Base-by-base conservation (phyloP, 306 rosid species). In the Cucumis hystrix region DNA sequence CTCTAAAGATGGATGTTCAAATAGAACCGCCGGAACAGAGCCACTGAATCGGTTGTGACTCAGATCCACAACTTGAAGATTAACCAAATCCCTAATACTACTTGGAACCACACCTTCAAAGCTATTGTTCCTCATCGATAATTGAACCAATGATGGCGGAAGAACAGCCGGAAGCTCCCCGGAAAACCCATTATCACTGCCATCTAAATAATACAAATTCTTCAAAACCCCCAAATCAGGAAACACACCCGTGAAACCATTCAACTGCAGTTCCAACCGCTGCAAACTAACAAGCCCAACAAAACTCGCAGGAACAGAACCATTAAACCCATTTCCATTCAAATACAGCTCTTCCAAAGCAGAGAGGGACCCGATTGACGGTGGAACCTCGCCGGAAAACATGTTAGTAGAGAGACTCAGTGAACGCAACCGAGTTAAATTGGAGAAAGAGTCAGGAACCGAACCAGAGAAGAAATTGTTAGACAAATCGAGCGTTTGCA, bases 401-500 rank as follows among this genome's bases (percentile, higher is more conserved):
- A 85, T 79, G 84, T 95, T 95, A 0, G 76, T 43, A 1, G 98
- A 89, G 5, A 95, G 75, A 49, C 77, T 86, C 84, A 95, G 95
- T 56, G 84, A 88, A 7, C 86, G 82, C 47, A 91, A 80, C 1
- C 86, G 91, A 66, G 96, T 87, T 23, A 95, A 12, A 79, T 83
- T 87, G 8, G 92, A 80, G 8, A 88, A 51, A 0, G 96, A 88
- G 0, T 76, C 55, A 0, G 98, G 92, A 20, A 92, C 71, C 0
- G 76, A 7, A 5, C 97, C 96, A 2, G 92, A 81, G 80, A 95
- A 90, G 88, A 61, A 83, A 79, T 95, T 95, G 74, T 79, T 75
- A 1, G 97, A 89, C 64, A 90, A 40, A 55, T 95, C 98, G 2
- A 92, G 89, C n/a, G 85, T 85, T 83, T 95, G 66, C 6, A 92